These are phyloP conservation scores for Globisporangium yorkense DNA, from an alignment of 352 stramenopile species.

Conservation along the genomic window DNA sequence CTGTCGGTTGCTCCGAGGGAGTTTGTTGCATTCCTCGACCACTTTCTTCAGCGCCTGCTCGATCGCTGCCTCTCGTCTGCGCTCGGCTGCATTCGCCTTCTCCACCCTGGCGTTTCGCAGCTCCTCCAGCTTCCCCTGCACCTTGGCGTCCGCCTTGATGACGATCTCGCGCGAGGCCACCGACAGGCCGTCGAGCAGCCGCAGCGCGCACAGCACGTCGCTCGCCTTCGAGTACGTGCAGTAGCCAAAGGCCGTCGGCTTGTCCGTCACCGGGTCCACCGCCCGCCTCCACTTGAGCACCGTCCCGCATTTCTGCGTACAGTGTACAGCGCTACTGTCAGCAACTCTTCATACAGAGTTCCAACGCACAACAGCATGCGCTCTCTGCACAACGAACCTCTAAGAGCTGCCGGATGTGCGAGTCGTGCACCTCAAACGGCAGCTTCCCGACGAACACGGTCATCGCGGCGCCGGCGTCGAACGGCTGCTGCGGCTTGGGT, in stretches of 20 bases:
- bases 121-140: conserved; percentile 27
- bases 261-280: conserved; percentile 31
- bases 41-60: conserved; percentile 19
- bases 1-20: not conserved
- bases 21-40: conserved; percentile 25
- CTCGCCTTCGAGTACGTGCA: conserved; percentile 26
- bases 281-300: conserved; percentile 45
- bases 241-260: conserved; percentile 42
- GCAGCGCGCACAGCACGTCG: conserved; percentile 39
- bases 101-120: conserved; percentile 9
- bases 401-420: conserved; percentile 46
- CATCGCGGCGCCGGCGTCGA: conserved; percentile 23
- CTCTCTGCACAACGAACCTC: conserved; percentile 12
- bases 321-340: not conserved
- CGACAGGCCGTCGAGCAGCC: conserved; percentile 35
- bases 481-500: conserved; percentile 3
- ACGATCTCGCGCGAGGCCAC: conserved; percentile 39
- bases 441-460: conserved; percentile 52
- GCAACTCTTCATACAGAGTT: too few relatives aligned
- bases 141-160: conserved; percentile 33
- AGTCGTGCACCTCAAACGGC: conserved; percentile 44
- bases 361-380: too few relatives aligned
- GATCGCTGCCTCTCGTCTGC: conserved; percentile 20
- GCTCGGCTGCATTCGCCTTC: conserved; percentile 16
- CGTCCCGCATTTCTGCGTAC: conserved; percentile 26